A percentile compares a stretch with the other conserved stretches of the same genome.
Evolutionary conservation across 257 asterid genomes (phyloP).

Genomic region (Rauvolfia tetraphylla): DNA sequence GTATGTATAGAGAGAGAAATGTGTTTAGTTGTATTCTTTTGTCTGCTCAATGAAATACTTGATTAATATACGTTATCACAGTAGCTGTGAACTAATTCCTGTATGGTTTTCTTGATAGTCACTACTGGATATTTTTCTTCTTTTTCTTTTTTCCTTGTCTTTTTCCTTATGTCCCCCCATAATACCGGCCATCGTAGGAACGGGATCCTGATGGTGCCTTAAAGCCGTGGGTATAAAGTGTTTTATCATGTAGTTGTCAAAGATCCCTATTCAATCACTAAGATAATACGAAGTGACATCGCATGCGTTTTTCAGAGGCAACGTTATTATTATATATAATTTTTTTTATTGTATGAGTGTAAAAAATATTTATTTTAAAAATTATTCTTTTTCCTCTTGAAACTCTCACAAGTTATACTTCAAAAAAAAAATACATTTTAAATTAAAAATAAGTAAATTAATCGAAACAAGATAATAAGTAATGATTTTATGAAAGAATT

Average conservation of each 20-base stretch:
- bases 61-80: not conserved
- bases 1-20: constrained; percentile 54
- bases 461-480: too few species aligned
- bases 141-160: not conserved
- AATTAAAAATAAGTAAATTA: too few species aligned
- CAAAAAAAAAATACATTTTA: too few species aligned
- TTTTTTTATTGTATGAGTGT: too few species aligned
- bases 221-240: not conserved
- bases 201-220: not conserved
- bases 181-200: not conserved
- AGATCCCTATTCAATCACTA: too few species aligned
- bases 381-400: too few species aligned
- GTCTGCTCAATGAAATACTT: not conserved
- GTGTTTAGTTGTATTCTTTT: not conserved
- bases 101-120: not conserved
- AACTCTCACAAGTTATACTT: too few species aligned
- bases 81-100: not conserved
- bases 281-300: too few species aligned
- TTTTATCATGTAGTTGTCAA: not conserved
- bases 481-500: too few species aligned
- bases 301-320: not conserved
- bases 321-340: too few species aligned
- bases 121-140: not conserved
- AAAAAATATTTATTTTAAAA: too few species aligned
- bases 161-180: too few species aligned